Conservation (phyloP, 768 basidiomycete species). For the Sarcodon sp. region DNA sequence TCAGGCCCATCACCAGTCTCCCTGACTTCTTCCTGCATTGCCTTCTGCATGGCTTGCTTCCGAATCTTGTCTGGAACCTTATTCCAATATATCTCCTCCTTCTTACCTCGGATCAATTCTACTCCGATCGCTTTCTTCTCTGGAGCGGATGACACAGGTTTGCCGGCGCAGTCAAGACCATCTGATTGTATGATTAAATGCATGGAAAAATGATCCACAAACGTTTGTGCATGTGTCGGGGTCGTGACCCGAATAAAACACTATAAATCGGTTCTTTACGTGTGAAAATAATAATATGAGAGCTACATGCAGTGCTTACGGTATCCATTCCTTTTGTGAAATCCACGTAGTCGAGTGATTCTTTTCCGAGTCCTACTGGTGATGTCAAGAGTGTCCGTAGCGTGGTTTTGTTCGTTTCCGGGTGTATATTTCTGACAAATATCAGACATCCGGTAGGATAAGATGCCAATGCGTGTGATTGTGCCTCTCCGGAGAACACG, state of each 20-base stretch:
- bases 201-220: conserved; percentile 31
- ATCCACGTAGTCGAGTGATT: conserved; percentile 66
- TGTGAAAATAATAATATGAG: background rate
- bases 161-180: conserved; percentile 32
- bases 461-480: conserved; percentile 12
- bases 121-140: too few relatives aligned
- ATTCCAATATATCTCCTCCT: too few relatives aligned
- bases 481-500: background rate
- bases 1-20: too few relatives aligned
- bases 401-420: conserved; percentile 73
- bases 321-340: conserved; percentile 66
- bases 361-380: conserved; percentile 20
- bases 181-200: conserved; percentile 26
- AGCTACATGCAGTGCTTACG: conserved; percentile 24
- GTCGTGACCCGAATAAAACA: conserved; percentile 62
- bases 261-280: conserved; percentile 21
- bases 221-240: conserved; percentile 26
- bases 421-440: conserved; percentile 57
- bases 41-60: too few relatives aligned
- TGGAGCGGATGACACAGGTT: too few relatives aligned
- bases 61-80: too few relatives aligned
- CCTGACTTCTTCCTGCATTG: too few relatives aligned
- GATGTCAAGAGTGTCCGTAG: conserved; percentile 43
- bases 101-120: too few relatives aligned
- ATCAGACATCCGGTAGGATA: conserved; percentile 60